Evolutionary conservation across 805 yeast species (phyloP).

Genomic region (Starmera pachycereana): DNA sequence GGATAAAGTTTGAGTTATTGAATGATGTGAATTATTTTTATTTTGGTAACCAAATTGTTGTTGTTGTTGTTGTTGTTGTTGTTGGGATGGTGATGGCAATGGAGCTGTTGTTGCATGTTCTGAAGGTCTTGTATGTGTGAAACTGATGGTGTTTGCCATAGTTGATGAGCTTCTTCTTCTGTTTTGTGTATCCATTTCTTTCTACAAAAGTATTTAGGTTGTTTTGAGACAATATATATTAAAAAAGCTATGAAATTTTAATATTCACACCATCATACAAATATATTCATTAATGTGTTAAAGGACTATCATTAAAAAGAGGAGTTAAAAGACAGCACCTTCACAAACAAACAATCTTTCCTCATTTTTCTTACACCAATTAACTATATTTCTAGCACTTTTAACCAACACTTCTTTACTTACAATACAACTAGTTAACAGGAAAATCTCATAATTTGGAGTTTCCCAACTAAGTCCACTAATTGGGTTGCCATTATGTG

Average conservation of each 20-base stretch:
- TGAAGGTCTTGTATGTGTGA: constrained; percentile 13
- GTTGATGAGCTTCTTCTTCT: constrained; percentile 18
- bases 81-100: not conserved
- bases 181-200: not conserved
- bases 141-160: constrained; percentile 17
- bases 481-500: constrained; percentile 8
- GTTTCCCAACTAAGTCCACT: constrained; percentile 45
- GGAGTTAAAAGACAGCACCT: constrained; percentile 50
- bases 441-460: constrained; percentile 50
- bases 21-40: constrained; percentile 13
- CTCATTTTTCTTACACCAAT: constrained; percentile 70
- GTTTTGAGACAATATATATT: too few species aligned
- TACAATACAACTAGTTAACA: constrained; percentile 48
- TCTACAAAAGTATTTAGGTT: too few species aligned
- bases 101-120: constrained; percentile 2
- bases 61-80: not conserved
- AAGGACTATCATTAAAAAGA: not conserved
- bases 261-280: too few species aligned
- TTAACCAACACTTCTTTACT: constrained; percentile 46
- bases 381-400: constrained; percentile 53
- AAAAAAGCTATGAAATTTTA: too few species aligned
- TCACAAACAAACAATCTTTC: constrained; percentile 61
- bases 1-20: constrained; percentile 15
- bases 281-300: not conserved
- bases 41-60: constrained; percentile 7